Percentiles rank a stretch among this genome's conserved stretches.
These are phyloP conservation scores for Annona cherimola DNA, from an alignment of 164 flowering plant genomes.

Conservation along the genomic window DNA sequence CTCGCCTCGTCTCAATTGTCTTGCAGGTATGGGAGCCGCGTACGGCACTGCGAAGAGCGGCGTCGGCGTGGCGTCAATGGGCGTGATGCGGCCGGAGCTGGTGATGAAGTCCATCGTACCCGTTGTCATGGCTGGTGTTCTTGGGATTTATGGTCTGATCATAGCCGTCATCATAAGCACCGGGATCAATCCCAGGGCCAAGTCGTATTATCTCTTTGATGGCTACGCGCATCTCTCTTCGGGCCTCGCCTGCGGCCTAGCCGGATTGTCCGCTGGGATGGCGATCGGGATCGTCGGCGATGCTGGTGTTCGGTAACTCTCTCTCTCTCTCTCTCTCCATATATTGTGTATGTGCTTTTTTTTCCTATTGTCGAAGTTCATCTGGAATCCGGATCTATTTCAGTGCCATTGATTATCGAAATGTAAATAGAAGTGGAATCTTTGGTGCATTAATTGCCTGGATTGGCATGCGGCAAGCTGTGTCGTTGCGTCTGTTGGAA, in stretches of 20 bases:
- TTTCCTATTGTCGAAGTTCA: too few relatives aligned
- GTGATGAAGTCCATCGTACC: constrained; percentile 92
- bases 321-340: neutral
- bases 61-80: constrained; percentile 89
- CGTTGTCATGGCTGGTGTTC: constrained; percentile 90
- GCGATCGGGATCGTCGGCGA: constrained; percentile 91
- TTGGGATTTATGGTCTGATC: constrained; percentile 80
- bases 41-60: constrained; percentile 92
- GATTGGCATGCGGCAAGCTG: too few relatives aligned
- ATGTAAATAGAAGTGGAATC: too few relatives aligned
- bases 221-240: constrained; percentile 85
- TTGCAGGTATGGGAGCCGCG: constrained; percentile 92
- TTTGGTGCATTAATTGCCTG: too few relatives aligned
- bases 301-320: constrained; percentile 69
- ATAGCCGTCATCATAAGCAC: constrained; percentile 89
- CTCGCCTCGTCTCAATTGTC: neutral
- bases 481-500: too few relatives aligned
- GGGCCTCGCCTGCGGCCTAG: constrained; percentile 85
- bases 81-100: constrained; percentile 88
- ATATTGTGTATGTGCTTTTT: too few relatives aligned
- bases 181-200: constrained; percentile 85
- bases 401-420: too few relatives aligned
- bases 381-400: too few relatives aligned
- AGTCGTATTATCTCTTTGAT: constrained; percentile 71
- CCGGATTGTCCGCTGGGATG: constrained; percentile 91